Evolutionary conservation across 2,329 filamentous ascomycete species (phyloP).

Genomic region (Penicillium sp.): DNA sequence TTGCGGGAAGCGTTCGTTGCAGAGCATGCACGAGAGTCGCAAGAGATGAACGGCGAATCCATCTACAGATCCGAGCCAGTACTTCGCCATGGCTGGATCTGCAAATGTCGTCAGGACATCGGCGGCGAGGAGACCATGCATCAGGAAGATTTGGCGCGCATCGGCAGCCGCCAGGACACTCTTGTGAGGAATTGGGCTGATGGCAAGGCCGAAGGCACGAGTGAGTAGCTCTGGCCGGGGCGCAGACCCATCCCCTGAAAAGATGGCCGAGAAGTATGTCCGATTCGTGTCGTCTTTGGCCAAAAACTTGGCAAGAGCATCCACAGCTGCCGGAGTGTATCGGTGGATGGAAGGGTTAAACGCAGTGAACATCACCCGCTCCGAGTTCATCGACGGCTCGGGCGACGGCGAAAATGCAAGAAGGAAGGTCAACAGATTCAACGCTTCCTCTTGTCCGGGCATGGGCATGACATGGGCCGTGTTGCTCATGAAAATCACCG

Average conservation of each 20-base stretch:
- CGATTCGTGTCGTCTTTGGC: conserved; percentile 92
- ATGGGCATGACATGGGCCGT: conserved; percentile 75
- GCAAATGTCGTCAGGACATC: conserved; percentile 77
- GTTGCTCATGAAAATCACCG: conserved; percentile 84
- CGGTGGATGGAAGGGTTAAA: conserved; percentile 79
- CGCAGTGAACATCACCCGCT: conserved; percentile 67
- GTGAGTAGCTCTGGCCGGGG: conserved; percentile 75
- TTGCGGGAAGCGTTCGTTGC: conserved; percentile 54
- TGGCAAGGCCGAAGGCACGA: conserved; percentile 77
- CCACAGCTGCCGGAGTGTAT: conserved; percentile 84
- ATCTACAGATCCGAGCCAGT: conserved; percentile 79
- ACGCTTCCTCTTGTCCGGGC: conserved; percentile 78
- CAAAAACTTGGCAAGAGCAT: conserved; percentile 84
- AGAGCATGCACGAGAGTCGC: conserved; percentile 68
- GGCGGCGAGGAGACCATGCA: conserved; percentile 85
- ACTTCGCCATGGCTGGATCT: conserved; percentile 67
- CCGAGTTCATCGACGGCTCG: conserved; percentile 54
- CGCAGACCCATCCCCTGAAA: conserved; percentile 64
- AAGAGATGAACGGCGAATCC: conserved; percentile 78
- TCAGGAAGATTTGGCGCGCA: conserved; percentile 78
- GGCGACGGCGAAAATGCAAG: conserved; percentile 83
- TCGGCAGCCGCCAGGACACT: conserved; percentile 67
- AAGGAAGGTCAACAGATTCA: conserved; percentile 81
- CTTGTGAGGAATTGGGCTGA: conserved; percentile 75
- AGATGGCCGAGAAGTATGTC: conserved; percentile 75